Conservation (phyloP, 2,329 filamentous ascomycete genomes). For the Fusarium poae region DNA sequence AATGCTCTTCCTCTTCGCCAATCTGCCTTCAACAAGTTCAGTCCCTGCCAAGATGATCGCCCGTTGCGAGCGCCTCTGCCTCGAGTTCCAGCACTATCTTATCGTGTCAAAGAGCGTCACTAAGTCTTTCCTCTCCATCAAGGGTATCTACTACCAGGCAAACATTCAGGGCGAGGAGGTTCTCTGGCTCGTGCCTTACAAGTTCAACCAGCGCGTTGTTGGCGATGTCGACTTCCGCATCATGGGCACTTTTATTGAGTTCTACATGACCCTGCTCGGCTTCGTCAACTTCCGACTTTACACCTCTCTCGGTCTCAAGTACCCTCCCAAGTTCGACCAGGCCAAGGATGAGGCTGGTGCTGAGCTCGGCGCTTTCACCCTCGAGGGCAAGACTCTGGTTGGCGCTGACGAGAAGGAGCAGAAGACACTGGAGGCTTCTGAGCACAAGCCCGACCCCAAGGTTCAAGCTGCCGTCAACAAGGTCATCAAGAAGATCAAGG, state of each 20-base stretch:
- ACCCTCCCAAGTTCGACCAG: slow-evolving; percentile 93
- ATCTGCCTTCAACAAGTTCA: slow-evolving; percentile 87
- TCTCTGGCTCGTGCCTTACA: slow-evolving; percentile 96
- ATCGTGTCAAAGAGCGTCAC: slow-evolving; percentile 91
- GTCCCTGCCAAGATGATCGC: slow-evolving; percentile 97
- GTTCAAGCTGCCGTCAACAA: slow-evolving; percentile 77
- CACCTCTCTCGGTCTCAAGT: slow-evolving; percentile 90
- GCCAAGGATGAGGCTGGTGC: slow-evolving; percentile 89
- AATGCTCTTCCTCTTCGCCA: slow-evolving; percentile 97
- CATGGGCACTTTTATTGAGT: slow-evolving; percentile 99
- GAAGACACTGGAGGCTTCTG: slow-evolving; percentile 62
- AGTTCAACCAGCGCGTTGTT: slow-evolving; percentile 94
- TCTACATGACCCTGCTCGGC: slow-evolving; percentile 95
- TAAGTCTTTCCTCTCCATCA: slow-evolving; percentile 98
- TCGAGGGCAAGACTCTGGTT: slow-evolving; percentile 79
- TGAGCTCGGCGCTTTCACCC: slow-evolving; percentile 89
- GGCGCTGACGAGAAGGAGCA: slow-evolving; percentile 63
- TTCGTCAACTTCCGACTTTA: slow-evolving; percentile 98
- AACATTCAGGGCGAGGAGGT: slow-evolving; percentile 97
- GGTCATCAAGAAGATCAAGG: slow-evolving; percentile 75
- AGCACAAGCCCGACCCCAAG: slow-evolving; percentile 70
- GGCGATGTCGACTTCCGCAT: slow-evolving; percentile 98
- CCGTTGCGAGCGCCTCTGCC: slow-evolving; percentile 89
- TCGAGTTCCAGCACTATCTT: slow-evolving; percentile 98
- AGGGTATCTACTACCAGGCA: slow-evolving; percentile 99